Base-by-base conservation (phyloP, 495 filamentous ascomycete species). In the Beverwykella pulmonaria region DNA sequence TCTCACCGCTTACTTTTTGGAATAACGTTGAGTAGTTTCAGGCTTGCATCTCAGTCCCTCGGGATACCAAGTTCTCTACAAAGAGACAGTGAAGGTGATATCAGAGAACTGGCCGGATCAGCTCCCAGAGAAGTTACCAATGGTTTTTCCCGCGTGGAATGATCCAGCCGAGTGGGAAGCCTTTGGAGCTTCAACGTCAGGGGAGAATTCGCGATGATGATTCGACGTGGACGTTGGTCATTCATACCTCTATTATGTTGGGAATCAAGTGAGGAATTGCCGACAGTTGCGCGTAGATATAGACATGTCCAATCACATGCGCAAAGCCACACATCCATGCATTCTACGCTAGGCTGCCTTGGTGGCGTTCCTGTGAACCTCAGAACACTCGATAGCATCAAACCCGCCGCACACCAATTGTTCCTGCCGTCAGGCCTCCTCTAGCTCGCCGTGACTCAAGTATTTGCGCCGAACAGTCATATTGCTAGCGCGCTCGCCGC, bases 41-140 rank as follows among this genome's bases (percentile, higher is more conserved):
- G 87, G 87, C 9, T 75, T 91, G 53, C 88, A 91, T 77, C 83
- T 90, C 60, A 82, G 79, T n/a, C 79, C 84, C 1, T 73, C 76
- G 53, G 88, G 82, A 32, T 90, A 90, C 66, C 75, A 79, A 44
- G 72, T 90, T 52, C 75, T 89, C 25, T 89, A 79, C 65, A 76
- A 83, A 8, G 79, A 83, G 64, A 58, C 88, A 19, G 81, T 84
- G 75, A 76, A 82, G 61, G 65, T 77, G 2, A 85, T 91, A 60
- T 65, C 72, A 53, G 66, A 73, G 59, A 79, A 79, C 48, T 89
- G 82, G 80, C 87, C 87, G 9, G 84, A 89, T 59, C 77, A 87
- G 62, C 69, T 75, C n/a, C 84, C 87, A 1, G 80, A 80, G 7
- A 71, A 72, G 3, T 74, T 88, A 47, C 78, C 78, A 0, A 77